Evolutionary conservation across 225 moss, liverwort and hornwort species (phyloP), one percentile per base, ranked within the genome.

Genomic region (Sphagnum contortum): DNA sequence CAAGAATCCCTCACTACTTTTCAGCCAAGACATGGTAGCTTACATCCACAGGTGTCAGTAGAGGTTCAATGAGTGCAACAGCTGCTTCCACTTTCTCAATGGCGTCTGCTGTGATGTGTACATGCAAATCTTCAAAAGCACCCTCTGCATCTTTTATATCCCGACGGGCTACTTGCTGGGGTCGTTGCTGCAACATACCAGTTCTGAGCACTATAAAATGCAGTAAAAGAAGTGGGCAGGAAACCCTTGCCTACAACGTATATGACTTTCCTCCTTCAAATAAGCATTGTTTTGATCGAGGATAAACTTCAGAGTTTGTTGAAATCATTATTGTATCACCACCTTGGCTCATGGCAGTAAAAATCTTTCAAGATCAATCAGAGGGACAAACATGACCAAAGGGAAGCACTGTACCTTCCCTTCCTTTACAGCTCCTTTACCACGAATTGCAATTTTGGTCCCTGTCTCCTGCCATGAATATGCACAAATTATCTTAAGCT

Each of bases 401-500:
- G 44, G 48, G 48, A 4, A 4, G 11, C 44, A 10, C 51, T 48
- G 71, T 66, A 94, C 94, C 87, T 94, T 94, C 2, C 90, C 94
- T 87, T 94, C 90, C 74, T 94, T 94, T 0, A 94, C 65, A 5
- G 90, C 94, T 71, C 94, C 94, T 69, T 81, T 79, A 12, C 94
- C 94, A 67, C 84, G 75, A 57, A 94, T 90, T 44, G 90, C 94
- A 69, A 94, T 94, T 9, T 87, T 94, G 1, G 94, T 81, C 57
- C 94, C 87, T 4, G 94, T 94, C 77, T 90, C 94, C 90, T 94
- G n/a, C n/a, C n/a, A n/a, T n/a, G n/a, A n/a, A n/a, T n/a, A n/a
- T n/a, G n/a, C 13, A 68, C 12, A 3, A 4, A 8, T 9, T 44
- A 6, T 1, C 8, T 47, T 6, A 5, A 52, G 5, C 51, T 52